Evolutionary conservation across 202 grass and related monocot species (phyloP), one percentile per base, ranked within the genome.

Genomic region (Miscanthus sacchariflorus): DNA sequence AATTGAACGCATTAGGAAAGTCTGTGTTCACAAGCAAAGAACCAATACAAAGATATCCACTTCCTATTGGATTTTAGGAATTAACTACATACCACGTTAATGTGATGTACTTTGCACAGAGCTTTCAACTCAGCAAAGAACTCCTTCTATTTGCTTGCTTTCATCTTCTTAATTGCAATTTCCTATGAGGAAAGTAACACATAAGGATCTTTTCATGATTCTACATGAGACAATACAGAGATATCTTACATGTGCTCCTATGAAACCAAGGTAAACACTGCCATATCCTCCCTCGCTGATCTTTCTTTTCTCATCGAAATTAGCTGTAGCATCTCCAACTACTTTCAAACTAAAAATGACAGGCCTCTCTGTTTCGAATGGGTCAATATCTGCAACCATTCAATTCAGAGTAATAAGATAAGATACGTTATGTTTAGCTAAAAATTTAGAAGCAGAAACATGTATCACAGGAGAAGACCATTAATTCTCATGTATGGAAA

Each of bases 121-220:
- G 89, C 91, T 79, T 93, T 95, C 24, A 93, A 83, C 89, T 95
- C 91, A 65, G 91, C 93, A 25, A 93, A 89, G 74, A 95, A 95
- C 66, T 95, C 93, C 89, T 90, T 93, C 24, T 89, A 95, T 79
- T 88, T 95, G 87, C 84, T 93, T 67, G 84, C 89, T 84, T 87
- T 95, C 91, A 95, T 95, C 89, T 91, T 95, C 76, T 95, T 95
- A 50, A 95, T 72, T 36, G 93, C 91, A 56, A 91, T 91, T 89
- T 95, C 91, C 91, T 95, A 52, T 44, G 4, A 82, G 13, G 8
- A 90, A 59, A 50, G 15, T 68, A 30, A 35, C 64, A 35, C 54
- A 43, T 70, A 80, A 82, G 70, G 28, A 59, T 24, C 68, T 5
- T 30, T 56, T 84, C 50, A 74, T 73, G 65, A 81, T 87, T 90